Percentiles rank a stretch among this genome's conserved stretches.
These are phyloP conservation scores for Xylaria longipes DNA, from an alignment of 495 filamentous ascomycete species.

Conservation along the genomic window DNA sequence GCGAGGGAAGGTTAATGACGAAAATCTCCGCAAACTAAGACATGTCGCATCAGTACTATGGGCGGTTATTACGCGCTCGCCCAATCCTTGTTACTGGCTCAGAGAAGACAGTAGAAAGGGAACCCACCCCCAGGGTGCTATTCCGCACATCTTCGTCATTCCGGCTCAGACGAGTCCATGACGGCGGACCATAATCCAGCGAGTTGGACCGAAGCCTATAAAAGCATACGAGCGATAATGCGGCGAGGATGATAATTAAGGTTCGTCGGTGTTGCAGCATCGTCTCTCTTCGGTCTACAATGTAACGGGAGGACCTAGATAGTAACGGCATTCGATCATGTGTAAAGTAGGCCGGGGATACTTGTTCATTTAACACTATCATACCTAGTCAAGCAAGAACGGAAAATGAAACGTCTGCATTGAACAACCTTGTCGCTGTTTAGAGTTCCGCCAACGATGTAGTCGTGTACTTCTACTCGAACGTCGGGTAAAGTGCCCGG, in stretches of 20 bases:
- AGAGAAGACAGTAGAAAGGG: background rate
- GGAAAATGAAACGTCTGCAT: background rate
- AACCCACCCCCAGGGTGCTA: constrained; percentile 4
- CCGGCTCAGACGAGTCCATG: background rate
- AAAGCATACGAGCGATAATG: background rate
- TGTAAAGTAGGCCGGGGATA: background rate
- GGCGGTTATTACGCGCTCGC: background rate
- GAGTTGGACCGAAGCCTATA: background rate
- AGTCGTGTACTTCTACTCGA: background rate
- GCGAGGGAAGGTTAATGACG: constrained; percentile 65
- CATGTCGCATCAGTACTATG: background rate
- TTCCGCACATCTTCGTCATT: constrained; percentile 1
- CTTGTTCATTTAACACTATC: no score
- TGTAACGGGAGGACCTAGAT: background rate
- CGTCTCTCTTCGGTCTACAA: background rate
- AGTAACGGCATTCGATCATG: background rate
- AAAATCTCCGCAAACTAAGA: constrained; percentile 65
- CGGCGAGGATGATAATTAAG: background rate
- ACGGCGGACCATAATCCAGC: background rate
- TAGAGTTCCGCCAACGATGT: background rate
- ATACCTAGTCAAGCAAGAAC: background rate
- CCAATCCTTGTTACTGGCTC: background rate
- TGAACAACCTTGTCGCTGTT: background rate
- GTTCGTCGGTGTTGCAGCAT: constrained; percentile 12
- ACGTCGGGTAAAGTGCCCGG: constrained; percentile 17